Conservation (phyloP, 495 filamentous ascomycete species). For the Aspergillus olivimuriae region DNA sequence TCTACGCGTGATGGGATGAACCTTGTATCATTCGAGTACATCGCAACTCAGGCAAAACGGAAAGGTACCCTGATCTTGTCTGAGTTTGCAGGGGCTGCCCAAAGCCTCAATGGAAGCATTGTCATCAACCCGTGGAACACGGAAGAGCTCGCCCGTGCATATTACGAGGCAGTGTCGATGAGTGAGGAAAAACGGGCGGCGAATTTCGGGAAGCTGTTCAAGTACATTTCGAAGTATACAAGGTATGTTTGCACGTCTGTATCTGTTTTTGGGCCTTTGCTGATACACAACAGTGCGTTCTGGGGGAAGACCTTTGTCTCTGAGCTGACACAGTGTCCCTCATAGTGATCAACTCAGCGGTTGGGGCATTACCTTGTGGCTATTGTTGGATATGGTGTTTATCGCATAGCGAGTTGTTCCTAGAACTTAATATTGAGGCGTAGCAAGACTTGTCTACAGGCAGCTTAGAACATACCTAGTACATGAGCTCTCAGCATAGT, state of each 20-base stretch:
- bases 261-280: too few species aligned
- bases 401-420: too few species aligned
- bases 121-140: slow-evolving; percentile 98
- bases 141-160: slow-evolving; percentile 85
- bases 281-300: slow-evolving; percentile 72
- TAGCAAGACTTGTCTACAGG: too few species aligned
- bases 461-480: too few species aligned
- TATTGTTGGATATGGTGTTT: too few species aligned
- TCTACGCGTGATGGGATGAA: slow-evolving; percentile 99
- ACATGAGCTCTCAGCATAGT: too few species aligned
- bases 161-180: slow-evolving; percentile 93
- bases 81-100: slow-evolving; percentile 91
- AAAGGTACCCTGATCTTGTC: slow-evolving; percentile 93
- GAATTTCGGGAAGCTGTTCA: slow-evolving; percentile 84
- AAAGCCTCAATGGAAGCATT: slow-evolving; percentile 84
- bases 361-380: too few species aligned
- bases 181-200: slow-evolving; percentile 73
- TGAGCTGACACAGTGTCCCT: too few species aligned
- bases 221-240: slow-evolving; percentile 95
- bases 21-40: slow-evolving; percentile 95
- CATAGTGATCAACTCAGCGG: too few species aligned
- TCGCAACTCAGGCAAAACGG: slow-evolving; percentile 80
- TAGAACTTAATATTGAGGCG: too few species aligned
- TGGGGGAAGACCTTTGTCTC: slow-evolving; percentile 94
- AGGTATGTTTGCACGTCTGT: too few species aligned